Base-by-base conservation (phyloP, 768 basidiomycete genomes). In the Jaapia argillacea region DNA sequence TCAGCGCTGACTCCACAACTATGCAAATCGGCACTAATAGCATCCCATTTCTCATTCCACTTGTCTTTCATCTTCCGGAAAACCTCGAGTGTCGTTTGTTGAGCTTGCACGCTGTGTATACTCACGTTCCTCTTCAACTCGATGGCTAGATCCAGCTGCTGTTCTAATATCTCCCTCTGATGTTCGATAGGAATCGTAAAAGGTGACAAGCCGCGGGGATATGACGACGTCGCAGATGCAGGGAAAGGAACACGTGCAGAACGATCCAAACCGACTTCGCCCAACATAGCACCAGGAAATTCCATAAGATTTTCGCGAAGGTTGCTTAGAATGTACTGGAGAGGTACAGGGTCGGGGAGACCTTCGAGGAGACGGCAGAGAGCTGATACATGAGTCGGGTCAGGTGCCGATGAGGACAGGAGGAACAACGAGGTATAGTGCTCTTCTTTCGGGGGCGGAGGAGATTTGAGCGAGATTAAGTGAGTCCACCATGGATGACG, bases 251-350 rank as follows among this genome's bases (percentile, higher is more conserved):
- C 69, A 22, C 85, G 79, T 51, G 85, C 85, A 14, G 70, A 67
- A 20, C 85, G 77, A 62, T 99, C 94, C 27, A 99, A 61, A 2
- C 94, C 94, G 4, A 98, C 82, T 63, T 99, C 94, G 31, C 94
- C 94, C 1, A 99, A 65, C 78, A 96, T 85, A 10, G 88, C 81
- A 27, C 64, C 55, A 2, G 85, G 78, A 51, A 81, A 81, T 1
- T 58, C 57, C n/a, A 51, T 49, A 13, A 97, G 70, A 56, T 84
- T 73, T 5, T 49, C 46, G 40, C 78, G 75, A 41, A 97, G 59
- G 21, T 78, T 72, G 6, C 55, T 48, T 13, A 94, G 59, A 24
- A 91, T 54, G n/a, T 75, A 63, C 5, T 54, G 49, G 18, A 94
- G 70, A 0, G 75, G 60, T 6, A 71, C 68, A 0, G 93, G 94